Conservation (phyloP, 2,329 filamentous ascomycete genomes). For the Xylariomycetidae sp. region DNA sequence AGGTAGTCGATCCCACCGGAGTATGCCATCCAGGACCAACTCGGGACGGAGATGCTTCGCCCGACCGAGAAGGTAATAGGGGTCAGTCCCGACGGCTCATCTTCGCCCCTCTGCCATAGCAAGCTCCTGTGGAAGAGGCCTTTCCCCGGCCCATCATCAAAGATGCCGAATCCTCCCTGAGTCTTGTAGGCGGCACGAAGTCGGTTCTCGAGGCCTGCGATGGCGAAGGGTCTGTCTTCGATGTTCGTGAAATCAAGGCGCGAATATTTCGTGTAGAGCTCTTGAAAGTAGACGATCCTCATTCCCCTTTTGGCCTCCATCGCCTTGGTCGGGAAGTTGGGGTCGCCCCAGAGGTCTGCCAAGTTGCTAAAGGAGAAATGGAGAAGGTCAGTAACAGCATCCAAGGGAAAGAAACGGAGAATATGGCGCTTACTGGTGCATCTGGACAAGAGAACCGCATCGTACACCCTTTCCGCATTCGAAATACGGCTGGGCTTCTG, state of each 20-base stretch:
- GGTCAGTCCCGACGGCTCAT: neutral
- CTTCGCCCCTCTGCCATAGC: slow-evolving; percentile 7
- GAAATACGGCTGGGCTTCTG: slow-evolving; percentile 31
- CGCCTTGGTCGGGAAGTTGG: slow-evolving; percentile 17
- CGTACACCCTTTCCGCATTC: slow-evolving; percentile 32
- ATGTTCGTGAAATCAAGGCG: slow-evolving; percentile 5
- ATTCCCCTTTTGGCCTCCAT: slow-evolving; percentile 8
- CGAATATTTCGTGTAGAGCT: slow-evolving; percentile 11
- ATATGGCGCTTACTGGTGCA: slow-evolving; percentile 33
- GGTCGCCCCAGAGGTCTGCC: slow-evolving; percentile 24
- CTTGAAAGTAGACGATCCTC: slow-evolving; percentile 9
- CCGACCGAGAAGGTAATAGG: slow-evolving; percentile 7
- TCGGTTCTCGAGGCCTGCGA: slow-evolving; percentile 11
- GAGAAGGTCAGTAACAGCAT: too few species aligned
- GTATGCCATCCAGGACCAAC: slow-evolving; percentile 16
- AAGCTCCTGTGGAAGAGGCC: slow-evolving; percentile 7
- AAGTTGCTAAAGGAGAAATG: slow-evolving; percentile 10
- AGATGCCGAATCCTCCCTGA: slow-evolving; percentile 12
- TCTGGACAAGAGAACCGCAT: slow-evolving; percentile 29
- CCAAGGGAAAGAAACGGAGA: too few species aligned
- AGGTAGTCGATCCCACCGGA: slow-evolving; percentile 11
- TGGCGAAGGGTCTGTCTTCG: slow-evolving; percentile 11
- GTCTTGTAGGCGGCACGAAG: slow-evolving; percentile 8
- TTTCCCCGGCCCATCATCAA: slow-evolving; percentile 6
- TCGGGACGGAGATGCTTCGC: slow-evolving; percentile 6